phyloP scores from a whole-genome alignment of 179 eudicot species.

The Pouteria campechiana region DNA sequence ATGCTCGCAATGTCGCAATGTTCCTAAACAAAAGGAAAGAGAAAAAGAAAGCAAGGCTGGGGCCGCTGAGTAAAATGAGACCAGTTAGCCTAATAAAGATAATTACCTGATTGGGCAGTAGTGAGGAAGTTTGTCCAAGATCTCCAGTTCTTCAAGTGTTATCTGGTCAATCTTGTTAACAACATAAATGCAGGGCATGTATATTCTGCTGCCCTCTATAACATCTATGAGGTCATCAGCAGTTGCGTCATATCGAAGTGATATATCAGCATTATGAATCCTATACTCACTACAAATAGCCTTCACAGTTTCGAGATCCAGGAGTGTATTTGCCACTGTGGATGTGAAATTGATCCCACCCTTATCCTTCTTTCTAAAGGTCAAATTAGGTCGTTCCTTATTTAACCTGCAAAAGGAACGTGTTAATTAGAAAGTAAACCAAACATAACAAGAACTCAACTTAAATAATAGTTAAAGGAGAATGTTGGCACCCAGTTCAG shows the following conservation, averaged over 20 bases:
- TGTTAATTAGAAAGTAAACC: too few species aligned
- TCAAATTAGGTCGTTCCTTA: slow-evolving; percentile 95
- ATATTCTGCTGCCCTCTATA: slow-evolving; percentile 93
- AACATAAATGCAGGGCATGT: slow-evolving; percentile 91
- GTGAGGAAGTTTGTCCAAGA: slow-evolving; percentile 94
- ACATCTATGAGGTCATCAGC: slow-evolving; percentile 99
- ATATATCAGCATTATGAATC: slow-evolving; percentile 94
- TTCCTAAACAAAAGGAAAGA: too few species aligned
- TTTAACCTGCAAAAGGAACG: too few species aligned
- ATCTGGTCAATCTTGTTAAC: slow-evolving; percentile 96
- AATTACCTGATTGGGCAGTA: slow-evolving; percentile 93
- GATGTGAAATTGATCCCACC: slow-evolving; percentile 98
- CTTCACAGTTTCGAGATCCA: slow-evolving; percentile 95
- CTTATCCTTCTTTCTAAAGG: slow-evolving; percentile 91
- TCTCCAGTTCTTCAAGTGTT: slow-evolving; percentile 91
- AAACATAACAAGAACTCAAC: too few species aligned
- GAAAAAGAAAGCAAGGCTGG: too few species aligned
- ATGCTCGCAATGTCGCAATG: too few species aligned
- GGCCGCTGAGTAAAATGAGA: too few species aligned
- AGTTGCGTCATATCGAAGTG: slow-evolving; percentile 86
- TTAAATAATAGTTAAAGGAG: too few species aligned
- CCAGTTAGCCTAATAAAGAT: too few species aligned
- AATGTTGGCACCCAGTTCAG: too few species aligned
- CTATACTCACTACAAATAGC: slow-evolving; percentile 94
- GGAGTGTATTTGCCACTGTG: slow-evolving; percentile 73